Base-by-base conservation (phyloP, 164 flowering plant species). In the Piper betle region DNA sequence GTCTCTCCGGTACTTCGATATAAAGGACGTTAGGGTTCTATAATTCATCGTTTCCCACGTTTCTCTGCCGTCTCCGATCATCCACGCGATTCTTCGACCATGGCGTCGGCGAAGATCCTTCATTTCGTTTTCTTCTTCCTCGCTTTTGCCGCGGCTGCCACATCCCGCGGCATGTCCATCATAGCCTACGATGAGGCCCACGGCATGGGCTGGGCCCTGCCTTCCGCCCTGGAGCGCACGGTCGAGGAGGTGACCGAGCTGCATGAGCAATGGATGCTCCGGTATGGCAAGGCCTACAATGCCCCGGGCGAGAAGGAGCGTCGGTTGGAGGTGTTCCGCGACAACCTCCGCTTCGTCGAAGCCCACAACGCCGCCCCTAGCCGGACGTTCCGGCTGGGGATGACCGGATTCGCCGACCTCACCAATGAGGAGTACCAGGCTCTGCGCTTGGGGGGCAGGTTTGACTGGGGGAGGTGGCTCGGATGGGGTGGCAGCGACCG, bases 241-340 rank as follows among this genome's bases (percentile, higher is more conserved):
- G 39, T 20, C 3, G 39, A 20, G 15, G 13, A n/a, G 0, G 57
- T 53, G 42, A 37, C 12, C 12, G 50, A 43, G 50, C 74, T 83
- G 73, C 79, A 74, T 43, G 64, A 77, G 19, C 40, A 39, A 12
- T 85, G 96, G 92, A 60, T 79, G 57, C 39, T 37, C 6, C 61
- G 20, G 16, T 37, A 83, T 48, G 66, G 74, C 0, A 62, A 69
- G 17, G 56, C 3, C 0, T 84, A 82, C 64, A 17, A 52, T 5
- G 60, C 58, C n/a, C 58, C 52, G 20, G 67, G 64, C 3, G 87
- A 86, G 64, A 72, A 73, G 76, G 50, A 56, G 7, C 15, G 46
- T 37, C 77, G 89, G 0, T 82, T 84, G 53, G 78, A 77, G 57
- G 77, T 84, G 43, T 88, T 81, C 78, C 77, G 75, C 62, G 55